Conservation (phyloP, 305 asterid genomes). For the Solanum hybrid region DNA sequence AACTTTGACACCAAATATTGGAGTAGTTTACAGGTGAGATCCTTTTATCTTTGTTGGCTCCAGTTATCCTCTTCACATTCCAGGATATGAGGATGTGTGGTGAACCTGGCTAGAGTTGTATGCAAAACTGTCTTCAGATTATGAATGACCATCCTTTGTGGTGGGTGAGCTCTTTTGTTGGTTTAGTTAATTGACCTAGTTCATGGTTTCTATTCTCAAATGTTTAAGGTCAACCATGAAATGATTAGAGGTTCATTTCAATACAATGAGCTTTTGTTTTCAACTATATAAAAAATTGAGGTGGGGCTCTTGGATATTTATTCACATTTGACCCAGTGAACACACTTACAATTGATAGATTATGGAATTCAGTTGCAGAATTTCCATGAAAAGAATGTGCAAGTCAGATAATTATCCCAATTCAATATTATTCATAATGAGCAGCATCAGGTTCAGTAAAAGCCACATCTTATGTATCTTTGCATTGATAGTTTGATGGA, state of each 20-base stretch:
- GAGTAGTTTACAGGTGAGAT: constrained; percentile 89
- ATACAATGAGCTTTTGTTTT: background rate
- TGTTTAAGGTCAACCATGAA: background rate
- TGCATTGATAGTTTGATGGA: background rate
- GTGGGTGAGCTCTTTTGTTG: background rate
- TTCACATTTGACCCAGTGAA: background rate
- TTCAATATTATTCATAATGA: background rate
- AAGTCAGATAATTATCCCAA: background rate
- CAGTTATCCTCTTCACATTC: background rate
- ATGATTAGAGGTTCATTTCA: background rate
- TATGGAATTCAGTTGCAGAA: background rate
- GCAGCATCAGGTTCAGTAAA: background rate
- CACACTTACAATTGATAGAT: background rate
- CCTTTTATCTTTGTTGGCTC: background rate
- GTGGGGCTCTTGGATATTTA: background rate
- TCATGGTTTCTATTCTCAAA: background rate
- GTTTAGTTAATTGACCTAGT: background rate
- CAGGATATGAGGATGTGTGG: background rate
- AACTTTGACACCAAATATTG: constrained; percentile 86
- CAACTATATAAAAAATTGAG: background rate
- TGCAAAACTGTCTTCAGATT: background rate
- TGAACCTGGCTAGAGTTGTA: background rate
- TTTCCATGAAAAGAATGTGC: background rate
- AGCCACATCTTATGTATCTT: background rate
- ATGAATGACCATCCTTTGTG: background rate